Conservation (phyloP, 805 yeast species). For the Cyberlindnera americana region DNA sequence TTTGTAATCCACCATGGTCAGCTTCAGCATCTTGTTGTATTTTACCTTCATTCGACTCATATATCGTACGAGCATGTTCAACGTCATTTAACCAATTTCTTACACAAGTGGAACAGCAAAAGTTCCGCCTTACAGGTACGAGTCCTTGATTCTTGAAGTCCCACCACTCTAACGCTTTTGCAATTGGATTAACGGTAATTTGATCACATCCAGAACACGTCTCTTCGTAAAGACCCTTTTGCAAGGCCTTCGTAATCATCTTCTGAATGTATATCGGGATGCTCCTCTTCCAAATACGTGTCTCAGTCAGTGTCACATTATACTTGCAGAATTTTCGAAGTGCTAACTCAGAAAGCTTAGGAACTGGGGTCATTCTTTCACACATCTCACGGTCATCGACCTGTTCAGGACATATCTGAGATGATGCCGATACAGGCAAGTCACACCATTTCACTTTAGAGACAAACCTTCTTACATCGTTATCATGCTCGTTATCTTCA, state of each 20-base stretch:
- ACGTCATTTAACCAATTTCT: slow-evolving; percentile 29
- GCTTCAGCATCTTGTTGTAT: no score
- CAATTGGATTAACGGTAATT: slow-evolving; percentile 51
- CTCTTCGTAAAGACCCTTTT: slow-evolving; percentile 48
- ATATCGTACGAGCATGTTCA: slow-evolving; percentile 8
- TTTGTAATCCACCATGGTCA: no score
- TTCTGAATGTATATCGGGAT: slow-evolving; percentile 44
- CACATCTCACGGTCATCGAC: slow-evolving; percentile 22
- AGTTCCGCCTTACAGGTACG: slow-evolving; percentile 51
- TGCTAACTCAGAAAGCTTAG: slow-evolving; percentile 46
- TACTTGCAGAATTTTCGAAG: slow-evolving; percentile 47
- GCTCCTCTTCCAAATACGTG: slow-evolving; percentile 47
- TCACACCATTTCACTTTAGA: slow-evolving; percentile 26
- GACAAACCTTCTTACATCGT: slow-evolving; percentile 24
- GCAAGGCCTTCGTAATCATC: slow-evolving; percentile 48
- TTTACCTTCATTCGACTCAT: not conserved
- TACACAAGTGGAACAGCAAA: slow-evolving; percentile 52
- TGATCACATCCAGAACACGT: slow-evolving; percentile 49
- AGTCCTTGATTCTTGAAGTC: slow-evolving; percentile 47
- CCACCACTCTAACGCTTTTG: slow-evolving; percentile 68
- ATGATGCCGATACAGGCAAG: slow-evolving; percentile 4
- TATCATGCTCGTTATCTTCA: slow-evolving; percentile 13
- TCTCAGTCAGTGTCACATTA: slow-evolving; percentile 51
- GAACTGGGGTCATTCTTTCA: slow-evolving; percentile 30
- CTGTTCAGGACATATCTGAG: not conserved